Evolutionary conservation across 2,329 filamentous ascomycete species (phyloP).

Genomic region (Pseudopyricularia javanii): DNA sequence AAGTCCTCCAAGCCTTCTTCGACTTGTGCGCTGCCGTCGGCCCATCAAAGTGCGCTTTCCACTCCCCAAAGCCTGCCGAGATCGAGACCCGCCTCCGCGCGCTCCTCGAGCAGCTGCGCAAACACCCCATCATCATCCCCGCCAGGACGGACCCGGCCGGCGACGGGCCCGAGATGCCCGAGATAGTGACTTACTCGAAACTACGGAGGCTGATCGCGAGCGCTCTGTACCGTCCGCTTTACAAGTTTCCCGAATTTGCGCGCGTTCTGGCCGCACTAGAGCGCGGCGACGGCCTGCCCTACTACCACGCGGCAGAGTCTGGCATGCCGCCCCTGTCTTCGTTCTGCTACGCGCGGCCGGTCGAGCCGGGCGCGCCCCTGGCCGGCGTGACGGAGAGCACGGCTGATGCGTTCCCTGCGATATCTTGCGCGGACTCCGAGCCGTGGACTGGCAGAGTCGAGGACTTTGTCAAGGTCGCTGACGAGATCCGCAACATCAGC

Average conservation of each 20-base stretch:
- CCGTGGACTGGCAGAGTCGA: constrained; percentile 14
- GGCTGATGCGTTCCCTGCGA: constrained; percentile 28
- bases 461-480: constrained; percentile 20
- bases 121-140: constrained; percentile 29
- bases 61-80: constrained; percentile 19
- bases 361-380: constrained; percentile 18
- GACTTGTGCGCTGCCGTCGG: constrained; percentile 39
- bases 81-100: constrained; percentile 24
- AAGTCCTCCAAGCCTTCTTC: constrained; percentile 39
- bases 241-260: constrained; percentile 28
- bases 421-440: constrained; percentile 31
- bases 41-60: constrained; percentile 31
- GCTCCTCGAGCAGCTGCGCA: constrained; percentile 27
- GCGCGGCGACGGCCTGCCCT: constrained; percentile 28
- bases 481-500: constrained; percentile 22
- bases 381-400: constrained; percentile 18
- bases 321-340: constrained; percentile 7
- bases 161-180: constrained; percentile 26
- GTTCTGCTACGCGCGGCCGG: constrained; percentile 16
- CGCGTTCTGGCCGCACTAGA: constrained; percentile 29
- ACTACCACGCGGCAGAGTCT: constrained; percentile 15
- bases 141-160: constrained; percentile 10
- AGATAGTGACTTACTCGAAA: constrained; percentile 36
- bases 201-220: constrained; percentile 28
- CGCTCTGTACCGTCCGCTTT: constrained; percentile 31